Base-by-base conservation (phyloP, 768 basidiomycete genomes). In the Cantharellus anzutake region DNA sequence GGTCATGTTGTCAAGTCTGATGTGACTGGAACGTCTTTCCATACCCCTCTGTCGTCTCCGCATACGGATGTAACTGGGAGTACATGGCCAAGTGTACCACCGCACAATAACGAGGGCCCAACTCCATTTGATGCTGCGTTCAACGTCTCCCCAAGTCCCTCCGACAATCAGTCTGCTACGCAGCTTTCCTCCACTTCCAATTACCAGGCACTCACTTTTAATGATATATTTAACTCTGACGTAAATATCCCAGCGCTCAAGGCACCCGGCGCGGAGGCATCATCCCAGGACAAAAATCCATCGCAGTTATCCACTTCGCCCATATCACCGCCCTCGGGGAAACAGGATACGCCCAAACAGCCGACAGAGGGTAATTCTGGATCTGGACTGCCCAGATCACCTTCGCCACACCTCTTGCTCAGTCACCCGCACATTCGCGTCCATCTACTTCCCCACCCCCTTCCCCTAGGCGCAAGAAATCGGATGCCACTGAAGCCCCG, bases 161-260 rank as follows among this genome's bases (percentile, higher is more conserved):
- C 20, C 20, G 20, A 29, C 20, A 29, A 29, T 29, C 20, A 29
- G 20, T 29, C 20, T 29, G 44, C 1, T 48, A 29, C 44, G 11
- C 44, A 48, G 44, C 11, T 11, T 11, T 1, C 29, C 29, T 11
- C 11, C 29, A 29, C 44, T 48, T 48, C 44, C 11, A 48, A 29
- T 29, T 48, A 48, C 29, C 44, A 48, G 44, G 11, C 44, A 48
- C 44, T 73, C 60, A 73, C 75, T 2, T 77, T 79, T 65, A 78
- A 77, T 57, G 70, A 71, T 59, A 71, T 73, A 2, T 77, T 80
- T 62, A 73, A 74, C 42, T 66, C 72, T 1, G 69, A 14, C 51
- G 29, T 52, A 5, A 29, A 11, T 11, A 11, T 48, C 44, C 44
- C 44, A 48, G 44, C 44, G 29, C 29, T 48, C 44, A 48, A 48